Conservation (phyloP, 345 rosid species). For the Pistacia atlantica region DNA sequence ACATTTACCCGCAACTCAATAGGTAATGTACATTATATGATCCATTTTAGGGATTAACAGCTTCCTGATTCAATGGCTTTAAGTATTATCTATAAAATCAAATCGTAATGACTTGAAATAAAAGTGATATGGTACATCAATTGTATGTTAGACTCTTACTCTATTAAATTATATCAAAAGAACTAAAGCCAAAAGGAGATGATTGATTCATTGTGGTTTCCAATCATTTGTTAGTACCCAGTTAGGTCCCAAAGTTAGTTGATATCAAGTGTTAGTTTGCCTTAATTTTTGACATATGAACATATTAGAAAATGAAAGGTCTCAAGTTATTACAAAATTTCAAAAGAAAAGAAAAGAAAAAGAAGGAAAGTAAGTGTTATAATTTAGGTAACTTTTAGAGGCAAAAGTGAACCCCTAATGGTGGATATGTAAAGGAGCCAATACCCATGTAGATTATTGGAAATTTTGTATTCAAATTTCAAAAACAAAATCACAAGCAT, state of each 20-base stretch:
- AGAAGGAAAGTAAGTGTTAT: background rate
- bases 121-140: background rate
- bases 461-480: background rate
- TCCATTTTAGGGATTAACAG: too few species aligned
- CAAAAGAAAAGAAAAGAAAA: too few species aligned
- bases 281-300: constrained; percentile 29
- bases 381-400: background rate
- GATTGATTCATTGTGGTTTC: constrained; percentile 40
- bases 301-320: constrained; percentile 18
- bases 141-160: too few species aligned
- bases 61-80: too few species aligned
- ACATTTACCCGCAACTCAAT: too few species aligned
- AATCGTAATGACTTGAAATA: too few species aligned
- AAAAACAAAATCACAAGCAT: constrained; percentile 2
- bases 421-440: constrained; percentile 12
- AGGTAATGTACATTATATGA: too few species aligned
- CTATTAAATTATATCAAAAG: too few species aligned
- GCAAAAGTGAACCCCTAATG: constrained; percentile 5
- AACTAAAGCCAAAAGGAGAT: background rate
- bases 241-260: constrained; percentile 32
- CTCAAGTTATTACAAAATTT: background rate
- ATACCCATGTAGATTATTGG: constrained; percentile 4
- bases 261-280: constrained; percentile 12
- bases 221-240: constrained; percentile 47
- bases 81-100: too few species aligned